Evolutionary conservation across 768 basidiomycete genomes (phyloP).

Genomic region (Rubroboletus pulcherrimus): DNA sequence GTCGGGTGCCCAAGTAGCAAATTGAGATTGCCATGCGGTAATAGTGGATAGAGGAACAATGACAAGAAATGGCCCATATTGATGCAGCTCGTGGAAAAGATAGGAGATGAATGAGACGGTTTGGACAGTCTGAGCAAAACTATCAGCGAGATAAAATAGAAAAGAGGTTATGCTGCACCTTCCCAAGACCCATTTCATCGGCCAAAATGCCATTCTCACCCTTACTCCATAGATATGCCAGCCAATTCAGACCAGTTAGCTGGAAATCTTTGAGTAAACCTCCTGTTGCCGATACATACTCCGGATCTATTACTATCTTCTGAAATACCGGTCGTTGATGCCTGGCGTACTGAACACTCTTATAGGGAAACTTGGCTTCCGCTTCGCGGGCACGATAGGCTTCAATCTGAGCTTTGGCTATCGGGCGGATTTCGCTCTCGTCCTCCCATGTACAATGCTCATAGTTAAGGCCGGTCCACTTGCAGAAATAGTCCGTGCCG

Average conservation of each 20-base stretch:
- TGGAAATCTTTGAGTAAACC: constrained; percentile 97
- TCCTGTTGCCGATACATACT: constrained; percentile 74
- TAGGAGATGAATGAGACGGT: constrained; percentile 93
- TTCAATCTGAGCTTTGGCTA: constrained; percentile 74
- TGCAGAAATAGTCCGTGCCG: constrained; percentile 88
- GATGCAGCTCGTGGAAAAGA: constrained; percentile 86
- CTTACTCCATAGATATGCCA: constrained; percentile 93
- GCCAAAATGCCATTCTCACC: constrained; percentile 96
- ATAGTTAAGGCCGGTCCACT: constrained; percentile 93
- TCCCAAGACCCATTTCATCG: constrained; percentile 99
- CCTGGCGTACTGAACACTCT: constrained; percentile 65
- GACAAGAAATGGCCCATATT: constrained; percentile 96
- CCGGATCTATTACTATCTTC: constrained; percentile 85
- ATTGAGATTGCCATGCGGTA: constrained; percentile 96
- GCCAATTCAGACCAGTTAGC: constrained; percentile 96
- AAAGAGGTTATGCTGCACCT: constrained; percentile 43
- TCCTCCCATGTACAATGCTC: constrained; percentile 96
- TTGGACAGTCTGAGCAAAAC: constrained; percentile 72
- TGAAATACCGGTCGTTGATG: constrained; percentile 72
- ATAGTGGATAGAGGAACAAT: constrained; percentile 98
- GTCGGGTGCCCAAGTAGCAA: constrained; percentile 92
- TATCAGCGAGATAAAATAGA: constrained; percentile 11
- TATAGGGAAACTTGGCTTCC: constrained; percentile 80
- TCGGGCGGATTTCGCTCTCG: constrained; percentile 71
- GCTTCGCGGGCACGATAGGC: constrained; percentile 74